phyloP scores from a whole-genome alignment of 2,329 filamentous ascomycete genomes.

The Bipolaris sorokiniana region DNA sequence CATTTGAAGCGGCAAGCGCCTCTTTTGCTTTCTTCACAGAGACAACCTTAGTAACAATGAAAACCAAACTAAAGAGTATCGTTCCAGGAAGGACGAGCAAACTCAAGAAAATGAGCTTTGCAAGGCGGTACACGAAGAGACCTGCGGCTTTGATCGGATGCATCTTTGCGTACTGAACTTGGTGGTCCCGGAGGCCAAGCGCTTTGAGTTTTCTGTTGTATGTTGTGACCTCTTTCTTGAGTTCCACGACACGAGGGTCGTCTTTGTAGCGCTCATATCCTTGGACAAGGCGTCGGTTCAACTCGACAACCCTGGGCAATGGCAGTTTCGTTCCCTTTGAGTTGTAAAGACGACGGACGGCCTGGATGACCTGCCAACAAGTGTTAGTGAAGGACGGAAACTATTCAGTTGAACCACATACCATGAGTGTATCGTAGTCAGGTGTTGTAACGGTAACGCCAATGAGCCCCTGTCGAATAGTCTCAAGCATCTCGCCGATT shows the following conservation, averaged over 20 bases:
- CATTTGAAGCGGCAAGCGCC: conserved; percentile 50
- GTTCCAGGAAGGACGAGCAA: conserved; percentile 85
- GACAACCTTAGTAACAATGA: conserved; percentile 46
- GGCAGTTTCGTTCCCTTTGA: conserved; percentile 92
- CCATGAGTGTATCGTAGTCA: conserved; percentile 95
- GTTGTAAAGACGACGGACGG: conserved; percentile 90
- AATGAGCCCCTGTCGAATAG: conserved; percentile 81
- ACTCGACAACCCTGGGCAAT: conserved; percentile 88
- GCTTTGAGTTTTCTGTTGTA: conserved; percentile 90
- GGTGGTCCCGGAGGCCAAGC: conserved; percentile 88
- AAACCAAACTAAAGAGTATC: conserved; percentile 72
- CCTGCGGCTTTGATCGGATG: conserved; percentile 76
- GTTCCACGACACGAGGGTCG: conserved; percentile 77
- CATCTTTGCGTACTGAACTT: conserved; percentile 89
- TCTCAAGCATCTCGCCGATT: conserved; percentile 83
- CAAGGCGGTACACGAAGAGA: conserved; percentile 78
- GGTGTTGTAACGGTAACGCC: conserved; percentile 91
- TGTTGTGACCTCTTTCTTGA: conserved; percentile 76
- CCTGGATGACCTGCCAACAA: conserved; percentile 74
- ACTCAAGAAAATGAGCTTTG: conserved; percentile 77
- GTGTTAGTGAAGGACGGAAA: conserved; percentile 36
- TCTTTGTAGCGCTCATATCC: conserved; percentile 94
- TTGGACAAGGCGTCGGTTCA: conserved; percentile 88
- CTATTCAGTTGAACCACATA: conserved; percentile 33
- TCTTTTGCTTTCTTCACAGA: conserved; percentile 49